Percentiles rank a stretch among this genome's conserved stretches.
These are phyloP conservation scores for Penicillium sp. DNA, from an alignment of 2,329 filamentous ascomycete genomes.

Conservation along the genomic window DNA sequence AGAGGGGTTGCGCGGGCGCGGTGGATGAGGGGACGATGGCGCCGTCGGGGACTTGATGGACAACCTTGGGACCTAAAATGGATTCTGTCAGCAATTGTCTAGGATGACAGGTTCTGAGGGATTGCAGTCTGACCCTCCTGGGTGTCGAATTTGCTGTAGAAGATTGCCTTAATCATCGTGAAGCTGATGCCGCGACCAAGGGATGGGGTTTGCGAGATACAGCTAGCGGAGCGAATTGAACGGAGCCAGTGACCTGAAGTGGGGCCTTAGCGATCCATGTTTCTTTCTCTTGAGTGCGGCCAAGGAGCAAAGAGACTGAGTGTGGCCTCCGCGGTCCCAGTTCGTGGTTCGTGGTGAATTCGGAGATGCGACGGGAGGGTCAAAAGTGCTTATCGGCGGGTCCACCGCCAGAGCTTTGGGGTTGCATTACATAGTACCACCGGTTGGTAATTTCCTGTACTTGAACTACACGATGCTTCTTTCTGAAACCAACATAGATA, in stretches of 20 bases:
- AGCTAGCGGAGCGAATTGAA: neutral
- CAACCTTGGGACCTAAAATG: slow-evolving; percentile 63
- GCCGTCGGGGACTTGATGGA: slow-evolving; percentile 69
- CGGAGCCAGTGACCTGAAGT: neutral
- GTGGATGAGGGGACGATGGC: slow-evolving; percentile 58
- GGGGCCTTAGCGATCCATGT: slow-evolving; percentile 1
- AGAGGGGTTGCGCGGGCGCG: slow-evolving; percentile 61
- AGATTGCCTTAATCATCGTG: slow-evolving; percentile 67
- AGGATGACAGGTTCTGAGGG: neutral
- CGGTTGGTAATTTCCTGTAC: neutral
- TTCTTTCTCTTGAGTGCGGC: neutral
- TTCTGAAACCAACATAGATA: neutral
- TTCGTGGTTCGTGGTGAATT: neutral
- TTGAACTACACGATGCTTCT: neutral
- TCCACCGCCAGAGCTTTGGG: slow-evolving; percentile 6
- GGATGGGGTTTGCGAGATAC: neutral
- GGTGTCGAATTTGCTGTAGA: slow-evolving; percentile 71
- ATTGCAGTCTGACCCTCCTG: slow-evolving; percentile 54
- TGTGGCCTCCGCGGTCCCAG: neutral
- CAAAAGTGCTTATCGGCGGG: slow-evolving; percentile 21
- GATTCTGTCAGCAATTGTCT: slow-evolving; percentile 3
- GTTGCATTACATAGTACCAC: neutral
- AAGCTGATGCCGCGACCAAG: slow-evolving; percentile 15
- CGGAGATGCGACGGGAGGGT: slow-evolving; percentile 4
- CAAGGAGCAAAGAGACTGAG: neutral